Evolutionary conservation across 805 yeast genomes (phyloP), one percentile per base, ranked within the genome.

Genomic region (Ogataea paraovalis): DNA sequence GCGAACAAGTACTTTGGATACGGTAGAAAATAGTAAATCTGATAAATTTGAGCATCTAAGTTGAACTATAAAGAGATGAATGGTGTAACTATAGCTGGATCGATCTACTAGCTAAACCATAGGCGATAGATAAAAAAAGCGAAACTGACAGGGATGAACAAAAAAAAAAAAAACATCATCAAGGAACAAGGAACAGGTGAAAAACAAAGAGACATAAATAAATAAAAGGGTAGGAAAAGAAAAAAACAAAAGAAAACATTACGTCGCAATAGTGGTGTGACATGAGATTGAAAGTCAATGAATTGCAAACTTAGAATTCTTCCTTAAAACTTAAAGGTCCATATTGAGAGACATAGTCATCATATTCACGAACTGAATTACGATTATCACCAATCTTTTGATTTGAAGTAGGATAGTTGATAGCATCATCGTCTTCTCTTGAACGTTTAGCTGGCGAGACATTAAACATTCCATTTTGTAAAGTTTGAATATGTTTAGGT

Each of bases 311-410:
- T 59, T 59, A 78, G 52, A 78, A 78, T 34, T 76, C 79, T 50
- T 77, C 82, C 52, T 74, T 60, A 51, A 78, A 75, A 39, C 61
- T 62, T 38, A 78, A 62, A 12, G 69, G 66, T 14, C 81, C 82
- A 52, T 76, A 74, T 42, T 62, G 64, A n/a, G 55, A 53, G 39
- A 63, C 56, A 50, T 63, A 72, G 41, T 62, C 62, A 23, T 47
- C 48, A 18, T 54, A 43, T n/a, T 51, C 52, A 5, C 30, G 19
- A 21, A 23, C 40, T 13, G 22, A 18, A 12, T 25, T 13, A 20
- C 34, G 3, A 19, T 19, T 34, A 6, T 30, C 21, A 16, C 13
- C 27, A 32, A 39, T 10, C 34, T 25, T 40, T 19, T 16, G 41
- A 39, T 39, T 39, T n/a, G 41, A 22, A 20, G 27, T 19, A 19